These are phyloP conservation scores for Neolentinus lepideus DNA, from an alignment of 1,284 basidiomycete species.

Conservation along the genomic window DNA sequence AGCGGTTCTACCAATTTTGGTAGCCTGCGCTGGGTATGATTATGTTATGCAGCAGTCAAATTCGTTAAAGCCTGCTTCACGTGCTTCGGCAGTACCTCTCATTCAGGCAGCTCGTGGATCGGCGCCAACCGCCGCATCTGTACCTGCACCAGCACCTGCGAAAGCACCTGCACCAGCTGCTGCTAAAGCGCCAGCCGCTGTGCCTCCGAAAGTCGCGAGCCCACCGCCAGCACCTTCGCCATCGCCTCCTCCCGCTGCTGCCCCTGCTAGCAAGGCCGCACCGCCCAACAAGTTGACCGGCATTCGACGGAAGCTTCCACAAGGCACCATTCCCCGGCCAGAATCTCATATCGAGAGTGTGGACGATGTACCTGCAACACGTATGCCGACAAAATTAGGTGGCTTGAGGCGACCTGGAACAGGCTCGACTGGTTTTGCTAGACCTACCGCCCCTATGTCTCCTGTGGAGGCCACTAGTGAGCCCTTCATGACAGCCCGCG, in stretches of 20 bases:
- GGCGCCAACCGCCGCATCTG: constrained; percentile 20
- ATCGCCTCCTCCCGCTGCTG: constrained; percentile 21
- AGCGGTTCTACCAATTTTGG: constrained; percentile 73
- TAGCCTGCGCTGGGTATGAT: constrained; percentile 77
- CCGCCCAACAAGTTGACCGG: constrained; percentile 33
- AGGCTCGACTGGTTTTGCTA: constrained; percentile 17
- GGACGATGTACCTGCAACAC: constrained; percentile 37
- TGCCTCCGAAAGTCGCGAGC: constrained; percentile 9
- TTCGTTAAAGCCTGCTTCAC: constrained; percentile 88
- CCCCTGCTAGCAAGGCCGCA: constrained; percentile 21
- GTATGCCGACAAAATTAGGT: constrained; percentile 33
- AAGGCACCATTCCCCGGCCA: constrained; percentile 44
- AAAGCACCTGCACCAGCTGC: constrained; percentile 9
- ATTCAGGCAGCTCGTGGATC: constrained; percentile 69
- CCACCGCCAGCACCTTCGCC: constrained; percentile 11
- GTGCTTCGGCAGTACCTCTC: constrained; percentile 77
- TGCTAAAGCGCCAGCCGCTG: constrained; percentile 11
- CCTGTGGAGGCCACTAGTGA: constrained; percentile 30
- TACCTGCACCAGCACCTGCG: constrained; percentile 10
- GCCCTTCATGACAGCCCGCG: constrained; percentile 66
- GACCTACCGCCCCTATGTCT: constrained; percentile 21
- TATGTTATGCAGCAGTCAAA: constrained; percentile 83
- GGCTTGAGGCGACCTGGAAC: constrained; percentile 45
- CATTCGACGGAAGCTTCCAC: constrained; percentile 48
- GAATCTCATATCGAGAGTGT: constrained; percentile 55